phyloP scores from a whole-genome alignment of 2,329 filamentous ascomycete species.

The Cordyceps javanica region DNA sequence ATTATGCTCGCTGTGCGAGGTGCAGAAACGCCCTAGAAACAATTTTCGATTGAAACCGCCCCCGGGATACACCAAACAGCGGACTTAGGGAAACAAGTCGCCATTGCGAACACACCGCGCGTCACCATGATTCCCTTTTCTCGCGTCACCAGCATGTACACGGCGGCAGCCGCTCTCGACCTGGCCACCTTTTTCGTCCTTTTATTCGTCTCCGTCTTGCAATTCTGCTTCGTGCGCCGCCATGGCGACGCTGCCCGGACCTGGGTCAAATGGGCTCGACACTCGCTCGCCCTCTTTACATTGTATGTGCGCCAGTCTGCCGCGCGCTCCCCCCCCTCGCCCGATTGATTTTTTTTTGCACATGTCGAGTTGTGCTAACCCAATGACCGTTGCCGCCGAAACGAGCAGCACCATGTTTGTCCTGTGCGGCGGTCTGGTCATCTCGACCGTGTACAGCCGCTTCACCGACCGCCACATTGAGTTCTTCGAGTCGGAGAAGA shows the following conservation, averaged over 20 bases:
- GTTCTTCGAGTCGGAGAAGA: neutral
- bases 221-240: conserved; percentile 11
- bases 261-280: conserved; percentile 6
- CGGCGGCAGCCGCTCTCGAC: neutral
- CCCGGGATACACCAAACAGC: no score
- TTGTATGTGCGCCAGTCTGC: no score
- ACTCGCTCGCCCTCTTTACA: conserved; percentile 1
- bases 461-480: conserved; percentile 7
- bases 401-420: neutral
- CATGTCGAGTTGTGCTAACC: neutral
- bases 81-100: neutral
- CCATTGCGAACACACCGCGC: neutral
- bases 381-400: neutral
- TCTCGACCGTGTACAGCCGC: conserved; percentile 7
- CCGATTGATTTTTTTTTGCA: neutral
- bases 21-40: neutral
- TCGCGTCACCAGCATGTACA: neutral
- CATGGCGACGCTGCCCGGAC: conserved; percentile 5
- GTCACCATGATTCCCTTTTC: neutral
- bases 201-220: neutral
- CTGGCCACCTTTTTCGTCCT: neutral
- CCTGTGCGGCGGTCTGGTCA: neutral
- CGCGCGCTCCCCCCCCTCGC: no score
- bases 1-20: conserved; percentile 5
- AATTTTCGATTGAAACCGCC: neutral